Base-by-base conservation (phyloP, 345 rosid genomes). In the Cardamine chenopodiifolia region DNA sequence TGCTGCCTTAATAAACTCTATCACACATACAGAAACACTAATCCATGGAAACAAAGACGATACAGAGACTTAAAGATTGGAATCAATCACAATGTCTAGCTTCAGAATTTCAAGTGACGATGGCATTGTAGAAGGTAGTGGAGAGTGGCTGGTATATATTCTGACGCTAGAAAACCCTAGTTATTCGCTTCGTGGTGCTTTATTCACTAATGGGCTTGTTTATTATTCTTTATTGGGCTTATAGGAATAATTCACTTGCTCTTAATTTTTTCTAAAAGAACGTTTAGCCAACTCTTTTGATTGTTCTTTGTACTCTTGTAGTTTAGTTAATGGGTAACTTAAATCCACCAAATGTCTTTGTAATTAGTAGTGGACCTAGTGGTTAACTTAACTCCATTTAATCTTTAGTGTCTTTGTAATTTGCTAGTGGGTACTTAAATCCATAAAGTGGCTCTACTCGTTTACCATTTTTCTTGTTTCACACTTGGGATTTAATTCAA, bases 121-220 rank as follows among this genome's bases (percentile, higher is more conserved):
- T 13, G 47, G 47, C 17, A 13, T 40, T 40, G 10, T 9, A 66
- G 2, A 28, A 13, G 0, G 0, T 1, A 1, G 31, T n/a, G 39
- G 18, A 58, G 22, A 39, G 45, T 40, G 32, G n/a, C 15, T 19
- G 3, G 4, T 8, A 50, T 67, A 53, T 68, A 53, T 37, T 53
- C 8, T 12, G 72, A 48, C 72, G 61, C 50, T 53, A 37, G 35
- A 25, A 23, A 68, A 54, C 72, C 72, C 72, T 68, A 68, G 25
- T 68, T 68, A 15, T 19, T 49, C 44, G 5, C 8, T 48, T 48
- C 31, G 31, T 7, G 31, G 12, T 18, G 37, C 17, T 19, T 4
- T 32, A 18, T 37, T 7, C 13, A 64, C 18, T 10, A 64, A 45
- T 66, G 59, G 71, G 59, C 45, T 23, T 50, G 1, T 19, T 19